Conservation (phyloP, 2,329 filamentous ascomycete species). For the Pseudocercospora pini-densiflorae region DNA sequence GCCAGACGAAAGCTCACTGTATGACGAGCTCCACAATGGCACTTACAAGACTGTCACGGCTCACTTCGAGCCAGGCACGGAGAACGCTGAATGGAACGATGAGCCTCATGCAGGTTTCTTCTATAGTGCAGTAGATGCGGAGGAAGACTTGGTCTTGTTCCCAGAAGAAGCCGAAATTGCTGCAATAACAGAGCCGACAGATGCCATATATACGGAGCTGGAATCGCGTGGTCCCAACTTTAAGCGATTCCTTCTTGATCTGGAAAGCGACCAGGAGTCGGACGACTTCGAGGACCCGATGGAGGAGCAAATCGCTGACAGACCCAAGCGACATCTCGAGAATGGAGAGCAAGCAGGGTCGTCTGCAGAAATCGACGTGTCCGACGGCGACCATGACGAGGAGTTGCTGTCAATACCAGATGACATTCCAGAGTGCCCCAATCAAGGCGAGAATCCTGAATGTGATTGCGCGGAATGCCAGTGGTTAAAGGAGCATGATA, state of each 20-base stretch:
- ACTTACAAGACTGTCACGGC: not conserved
- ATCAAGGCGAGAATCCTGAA: not conserved
- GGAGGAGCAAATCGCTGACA: not conserved
- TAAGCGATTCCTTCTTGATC: not conserved
- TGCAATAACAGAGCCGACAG: conserved; percentile 9
- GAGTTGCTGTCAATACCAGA: not conserved
- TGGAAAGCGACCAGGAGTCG: not conserved
- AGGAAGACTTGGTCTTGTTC: conserved; percentile 50
- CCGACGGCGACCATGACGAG: conserved; percentile 15
- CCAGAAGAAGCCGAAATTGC: conserved; percentile 39
- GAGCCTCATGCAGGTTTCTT: conserved; percentile 33
- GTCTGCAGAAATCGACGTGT: conserved; percentile 20
- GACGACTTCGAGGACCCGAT: not conserved
- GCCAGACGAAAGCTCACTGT: conserved; percentile 44
- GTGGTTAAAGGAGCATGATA: conserved; percentile 18
- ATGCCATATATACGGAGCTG: conserved; percentile 8
- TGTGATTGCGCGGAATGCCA: conserved; percentile 2
- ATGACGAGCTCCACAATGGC: conserved; percentile 35
- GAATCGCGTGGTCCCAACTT: not conserved
- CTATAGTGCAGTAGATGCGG: conserved; percentile 47
- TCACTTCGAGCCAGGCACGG: not conserved
- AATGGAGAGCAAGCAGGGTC: not conserved
- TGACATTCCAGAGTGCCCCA: conserved; percentile 3
- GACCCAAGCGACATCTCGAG: not conserved
- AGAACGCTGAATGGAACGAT: conserved; percentile 22